A percentile compares a stretch with the other conserved stretches of the same genome.
These are phyloP conservation scores for Blastomyces gilchristii DNA, from an alignment of 2,329 filamentous ascomycete genomes.

Conservation along the genomic window DNA sequence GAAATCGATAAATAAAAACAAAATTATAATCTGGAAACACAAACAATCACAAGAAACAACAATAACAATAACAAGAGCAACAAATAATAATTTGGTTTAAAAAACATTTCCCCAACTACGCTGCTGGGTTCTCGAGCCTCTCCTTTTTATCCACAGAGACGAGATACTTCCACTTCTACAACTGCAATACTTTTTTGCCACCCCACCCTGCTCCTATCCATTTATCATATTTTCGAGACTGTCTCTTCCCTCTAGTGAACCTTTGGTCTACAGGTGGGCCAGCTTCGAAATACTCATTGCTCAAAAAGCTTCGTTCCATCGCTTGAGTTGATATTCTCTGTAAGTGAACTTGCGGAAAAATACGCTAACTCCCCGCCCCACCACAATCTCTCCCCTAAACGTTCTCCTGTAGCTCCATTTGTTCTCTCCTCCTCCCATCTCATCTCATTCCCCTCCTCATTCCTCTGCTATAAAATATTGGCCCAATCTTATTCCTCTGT, in stretches of 20 bases:
- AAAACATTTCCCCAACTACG: not conserved
- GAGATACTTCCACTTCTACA: not conserved
- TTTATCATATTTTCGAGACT: constrained; percentile 1
- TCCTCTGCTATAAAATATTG: not conserved
- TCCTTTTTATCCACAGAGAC: constrained; percentile 6
- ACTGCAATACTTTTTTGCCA: not conserved
- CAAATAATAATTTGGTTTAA: not conserved
- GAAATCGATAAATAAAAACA: not conserved
- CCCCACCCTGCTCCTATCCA: not conserved
- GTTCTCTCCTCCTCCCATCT: not conserved
- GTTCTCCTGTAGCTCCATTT: not conserved
- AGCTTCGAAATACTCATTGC: not conserved
- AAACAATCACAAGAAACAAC: not conserved
- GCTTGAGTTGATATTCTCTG: not conserved
- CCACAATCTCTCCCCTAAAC: too few relatives aligned
- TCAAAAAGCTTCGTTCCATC: not conserved
- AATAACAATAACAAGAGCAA: not conserved
- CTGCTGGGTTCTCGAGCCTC: constrained; percentile 7
- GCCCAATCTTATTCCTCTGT: not conserved
- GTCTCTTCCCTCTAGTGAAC: not conserved
- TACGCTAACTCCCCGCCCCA: not conserved
- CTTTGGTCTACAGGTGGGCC: not conserved
- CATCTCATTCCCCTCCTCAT: not conserved
- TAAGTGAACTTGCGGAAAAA: not conserved
- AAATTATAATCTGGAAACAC: not conserved